phyloP scores from a whole-genome alignment of 768 basidiomycete species.

The Chalciporus chontae region DNA sequence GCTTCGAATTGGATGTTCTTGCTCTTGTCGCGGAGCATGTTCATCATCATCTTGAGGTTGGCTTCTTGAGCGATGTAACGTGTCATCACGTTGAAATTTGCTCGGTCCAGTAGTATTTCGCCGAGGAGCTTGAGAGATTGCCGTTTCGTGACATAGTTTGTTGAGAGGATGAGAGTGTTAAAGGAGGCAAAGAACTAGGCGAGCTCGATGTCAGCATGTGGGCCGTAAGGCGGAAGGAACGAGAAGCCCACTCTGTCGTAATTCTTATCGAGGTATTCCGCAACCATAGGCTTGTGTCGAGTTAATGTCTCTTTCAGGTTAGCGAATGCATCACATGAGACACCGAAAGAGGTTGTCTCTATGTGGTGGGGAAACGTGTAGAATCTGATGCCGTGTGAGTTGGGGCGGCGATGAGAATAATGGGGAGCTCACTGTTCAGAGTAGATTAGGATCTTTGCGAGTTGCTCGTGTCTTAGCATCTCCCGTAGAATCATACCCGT shows the following conservation, averaged over 20 bases:
- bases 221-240: not conserved
- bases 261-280: constrained; percentile 93
- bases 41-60: constrained; percentile 99
- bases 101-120: constrained; percentile 95
- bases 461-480: constrained; percentile 90
- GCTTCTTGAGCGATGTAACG: constrained; percentile 92
- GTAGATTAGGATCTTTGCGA: constrained; percentile 85
- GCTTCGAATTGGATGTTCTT: constrained; percentile 99
- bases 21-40: constrained; percentile 94
- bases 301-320: constrained; percentile 98
- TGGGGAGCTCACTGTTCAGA: constrained; percentile 77
- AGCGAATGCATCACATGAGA: constrained; percentile 96
- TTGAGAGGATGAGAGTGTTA: constrained; percentile 86
- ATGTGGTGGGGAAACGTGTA: constrained; percentile 97
- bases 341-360: constrained; percentile 96
- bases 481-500: constrained; percentile 98
- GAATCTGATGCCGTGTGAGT: constrained; percentile 54
- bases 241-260: constrained; percentile 77
- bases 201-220: not conserved
- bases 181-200: constrained; percentile 92
- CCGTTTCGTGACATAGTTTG: constrained; percentile 99
- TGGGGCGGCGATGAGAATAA: too few species aligned
- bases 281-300: constrained; percentile 97
- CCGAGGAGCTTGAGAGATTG: constrained; percentile 97
- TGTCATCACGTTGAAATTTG: constrained; percentile 99